phyloP scores from a whole-genome alignment of 1,284 basidiomycete species.

The Cystobasidiaceae sp. region DNA sequence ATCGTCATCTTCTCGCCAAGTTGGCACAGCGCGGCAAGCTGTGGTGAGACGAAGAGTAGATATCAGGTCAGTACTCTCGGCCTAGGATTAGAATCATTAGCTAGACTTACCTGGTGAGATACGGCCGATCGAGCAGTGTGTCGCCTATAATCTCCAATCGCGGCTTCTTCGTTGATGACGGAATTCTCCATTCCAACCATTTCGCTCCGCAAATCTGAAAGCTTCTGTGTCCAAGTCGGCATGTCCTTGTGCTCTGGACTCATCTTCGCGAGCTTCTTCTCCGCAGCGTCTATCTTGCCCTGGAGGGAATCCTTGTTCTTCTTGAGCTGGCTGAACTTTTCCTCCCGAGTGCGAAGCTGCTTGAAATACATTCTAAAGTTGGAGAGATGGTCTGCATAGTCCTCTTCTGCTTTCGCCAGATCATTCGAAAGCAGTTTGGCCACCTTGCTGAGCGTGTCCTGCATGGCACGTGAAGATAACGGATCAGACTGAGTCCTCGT shows the following conservation, averaged over 20 bases:
- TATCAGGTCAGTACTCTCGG: background rate
- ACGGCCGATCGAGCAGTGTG: constrained; percentile 36
- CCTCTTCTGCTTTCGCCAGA: constrained; percentile 39
- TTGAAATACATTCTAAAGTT: constrained; percentile 43
- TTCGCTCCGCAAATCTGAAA: constrained; percentile 41
- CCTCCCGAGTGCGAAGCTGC: constrained; percentile 41
- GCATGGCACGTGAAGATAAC: background rate
- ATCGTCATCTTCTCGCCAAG: constrained; percentile 43
- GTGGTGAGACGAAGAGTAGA: background rate
- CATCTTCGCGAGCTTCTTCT: constrained; percentile 43
- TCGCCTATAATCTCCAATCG: constrained; percentile 35
- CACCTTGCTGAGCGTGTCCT: constrained; percentile 42
- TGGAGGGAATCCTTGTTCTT: constrained; percentile 40
- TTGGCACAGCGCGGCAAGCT: constrained; percentile 43
- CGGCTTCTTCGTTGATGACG: constrained; percentile 42
- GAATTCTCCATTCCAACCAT: constrained; percentile 42
- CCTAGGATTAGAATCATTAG: background rate
- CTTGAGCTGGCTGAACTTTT: constrained; percentile 39
- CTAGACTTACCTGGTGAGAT: constrained; percentile 22
- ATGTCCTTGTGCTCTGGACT: constrained; percentile 44
- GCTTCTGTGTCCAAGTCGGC: constrained; percentile 33
- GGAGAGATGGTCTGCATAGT: constrained; percentile 41
- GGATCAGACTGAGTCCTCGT: background rate
- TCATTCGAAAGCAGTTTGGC: constrained; percentile 39
- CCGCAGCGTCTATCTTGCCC: constrained; percentile 41